phyloP scores from a whole-genome alignment of 208 protist species.

The Trypanosoma cruzi region DNA sequence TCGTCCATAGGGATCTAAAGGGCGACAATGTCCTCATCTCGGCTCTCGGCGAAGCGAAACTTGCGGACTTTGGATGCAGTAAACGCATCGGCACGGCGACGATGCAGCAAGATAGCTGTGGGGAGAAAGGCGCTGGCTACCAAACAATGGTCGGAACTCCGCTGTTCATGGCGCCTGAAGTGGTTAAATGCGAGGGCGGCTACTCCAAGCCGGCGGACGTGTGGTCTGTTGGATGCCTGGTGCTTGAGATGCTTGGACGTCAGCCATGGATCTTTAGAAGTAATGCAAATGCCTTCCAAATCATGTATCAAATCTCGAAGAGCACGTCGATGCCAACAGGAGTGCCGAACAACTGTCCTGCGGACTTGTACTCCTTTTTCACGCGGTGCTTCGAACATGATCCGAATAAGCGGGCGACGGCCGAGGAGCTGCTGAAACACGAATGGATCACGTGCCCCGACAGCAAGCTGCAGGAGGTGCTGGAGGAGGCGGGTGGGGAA shows the following conservation, averaged over 20 bases:
- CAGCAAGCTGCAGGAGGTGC: constrained; percentile 69
- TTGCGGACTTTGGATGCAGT: constrained; percentile 95
- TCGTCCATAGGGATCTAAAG: constrained; percentile 93
- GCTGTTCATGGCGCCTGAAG: constrained; percentile 92
- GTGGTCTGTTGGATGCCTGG: constrained; percentile 88
- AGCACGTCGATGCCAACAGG: constrained; percentile 73
- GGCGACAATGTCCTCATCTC: constrained; percentile 93
- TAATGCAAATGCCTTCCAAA: constrained; percentile 68
- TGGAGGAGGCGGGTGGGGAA: constrained; percentile 22
- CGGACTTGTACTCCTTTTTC: constrained; percentile 63
- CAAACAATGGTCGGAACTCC: constrained; percentile 87
- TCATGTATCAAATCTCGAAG: constrained; percentile 81
- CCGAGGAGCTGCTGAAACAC: constrained; percentile 68
- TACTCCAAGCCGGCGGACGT: constrained; percentile 84
- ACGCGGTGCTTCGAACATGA: constrained; percentile 73
- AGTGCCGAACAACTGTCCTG: constrained; percentile 65
- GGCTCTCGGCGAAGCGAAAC: constrained; percentile 87
- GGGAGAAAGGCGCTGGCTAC: constrained; percentile 32
- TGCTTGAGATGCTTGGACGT: constrained; percentile 86
- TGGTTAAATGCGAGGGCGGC: constrained; percentile 57
- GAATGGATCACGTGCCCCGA: constrained; percentile 81
- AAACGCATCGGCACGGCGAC: constrained; percentile 74
- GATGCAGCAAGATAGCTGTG: constrained; percentile 19
- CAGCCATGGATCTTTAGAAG: constrained; percentile 66
- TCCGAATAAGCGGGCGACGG: constrained; percentile 54